Evolutionary conservation across 768 basidiomycete genomes (phyloP), one percentile per base, ranked within the genome.

Genomic region (Lentinus tigrinus): DNA sequence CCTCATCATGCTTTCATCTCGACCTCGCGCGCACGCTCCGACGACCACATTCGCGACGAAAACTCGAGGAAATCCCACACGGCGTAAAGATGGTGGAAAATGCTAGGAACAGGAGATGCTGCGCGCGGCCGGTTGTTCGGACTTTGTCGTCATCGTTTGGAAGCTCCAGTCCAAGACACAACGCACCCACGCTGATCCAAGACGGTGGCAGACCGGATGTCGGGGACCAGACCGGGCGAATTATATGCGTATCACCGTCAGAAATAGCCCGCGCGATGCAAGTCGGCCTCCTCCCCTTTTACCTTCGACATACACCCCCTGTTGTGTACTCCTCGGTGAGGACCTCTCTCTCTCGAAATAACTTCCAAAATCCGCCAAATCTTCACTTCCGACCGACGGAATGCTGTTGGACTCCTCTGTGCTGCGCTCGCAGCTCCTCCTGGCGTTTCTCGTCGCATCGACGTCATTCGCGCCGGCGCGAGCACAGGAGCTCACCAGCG

Each of bases 401-500:
- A 16, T 49, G n/a, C 11, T 24, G 3, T 17, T 47, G 46, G 3
- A 13, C 24, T 26, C 7, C 21, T 13, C 16, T 26, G 19, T 6
- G 7, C 24, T 10, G 38, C 50, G 50, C 31, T 17, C 34, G 5
- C 39, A 42, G 31, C 51, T 58, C 1, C 28, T 50, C 21, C 52
- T 26, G 57, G 57, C 37, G 57, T 36, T 49, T 8, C 37, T 52
- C 31, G 26, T 16, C 28, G 19, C 37, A 16, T 10, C 43, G 40
- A 24, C 34, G 19, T 34, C 46, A 8, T 34, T n/a, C 24, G 54
- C 46, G 31, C 47, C 24, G 17, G 43, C 13, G 23, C 43, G 43
- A 3, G 73, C 74, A 1, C 77, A 80, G 58, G 68, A 58, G 26
- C 71, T 79, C 9, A 65, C 75, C 3, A 65, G 70, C 37, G 63